Evolutionary conservation across 2,329 filamentous ascomycete genomes (phyloP).

Genomic region (Dothiorella sarmentorum): DNA sequence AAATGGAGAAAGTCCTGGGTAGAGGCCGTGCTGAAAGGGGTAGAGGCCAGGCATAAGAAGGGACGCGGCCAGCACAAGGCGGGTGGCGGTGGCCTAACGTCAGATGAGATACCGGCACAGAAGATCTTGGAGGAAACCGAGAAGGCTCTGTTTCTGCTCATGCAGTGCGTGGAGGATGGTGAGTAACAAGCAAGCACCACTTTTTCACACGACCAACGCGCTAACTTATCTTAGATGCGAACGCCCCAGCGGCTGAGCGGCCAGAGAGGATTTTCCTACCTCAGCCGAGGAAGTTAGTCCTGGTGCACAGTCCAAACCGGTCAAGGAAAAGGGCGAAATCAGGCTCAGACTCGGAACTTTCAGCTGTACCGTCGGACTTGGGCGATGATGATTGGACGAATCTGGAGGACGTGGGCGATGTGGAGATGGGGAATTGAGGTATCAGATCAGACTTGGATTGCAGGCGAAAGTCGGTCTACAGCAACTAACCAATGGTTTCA

Average conservation of each 20-base stretch:
- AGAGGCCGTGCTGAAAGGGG: slow-evolving; percentile 17
- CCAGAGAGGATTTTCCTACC: not conserved
- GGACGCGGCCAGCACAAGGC: slow-evolving; percentile 53
- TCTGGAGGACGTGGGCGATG: not conserved
- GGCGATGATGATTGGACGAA: not conserved
- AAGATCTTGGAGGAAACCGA: slow-evolving; percentile 34
- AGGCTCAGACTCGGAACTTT: not conserved
- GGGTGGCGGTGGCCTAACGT: slow-evolving; percentile 44
- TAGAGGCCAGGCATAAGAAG: slow-evolving; percentile 47
- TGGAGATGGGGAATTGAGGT: not conserved
- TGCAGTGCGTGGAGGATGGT: slow-evolving; percentile 33
- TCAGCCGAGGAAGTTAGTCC: no score
- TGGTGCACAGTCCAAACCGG: no score
- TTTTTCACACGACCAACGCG: no score
- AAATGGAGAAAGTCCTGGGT: slow-evolving; percentile 29
- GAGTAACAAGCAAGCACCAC: not conserved
- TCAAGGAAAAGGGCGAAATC: not conserved
- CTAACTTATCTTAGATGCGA: no score
- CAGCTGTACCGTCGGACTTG: not conserved
- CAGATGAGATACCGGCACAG: slow-evolving; percentile 38
- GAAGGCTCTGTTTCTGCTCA: slow-evolving; percentile 32
- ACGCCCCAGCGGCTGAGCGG: not conserved
- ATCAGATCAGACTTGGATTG: no score
- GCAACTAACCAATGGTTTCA: no score
- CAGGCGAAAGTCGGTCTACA: no score